Percentiles rank a stretch among this genome's conserved stretches.
Conservation (phyloP, 306 rosid species). For the Rosa multiflora region DNA sequence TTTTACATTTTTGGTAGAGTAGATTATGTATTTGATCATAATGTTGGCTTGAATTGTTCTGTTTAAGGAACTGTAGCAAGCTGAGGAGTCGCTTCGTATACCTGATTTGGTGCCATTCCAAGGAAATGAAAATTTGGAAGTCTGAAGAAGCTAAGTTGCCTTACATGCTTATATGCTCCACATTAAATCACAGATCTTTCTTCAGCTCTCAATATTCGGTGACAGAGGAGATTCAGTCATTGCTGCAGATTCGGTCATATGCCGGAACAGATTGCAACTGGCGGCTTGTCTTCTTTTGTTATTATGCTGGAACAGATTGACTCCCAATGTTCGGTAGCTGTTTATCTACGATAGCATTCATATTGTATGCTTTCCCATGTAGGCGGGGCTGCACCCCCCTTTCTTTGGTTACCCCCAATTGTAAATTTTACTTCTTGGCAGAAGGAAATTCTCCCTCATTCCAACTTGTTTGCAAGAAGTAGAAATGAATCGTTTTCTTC, state of each 20-base stretch:
- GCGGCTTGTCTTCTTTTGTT: neutral
- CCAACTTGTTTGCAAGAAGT: neutral
- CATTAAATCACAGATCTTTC: neutral
- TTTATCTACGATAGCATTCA: neutral
- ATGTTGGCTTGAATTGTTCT: neutral
- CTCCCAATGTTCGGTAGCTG: neutral
- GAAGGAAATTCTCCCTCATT: neutral
- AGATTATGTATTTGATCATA: neutral
- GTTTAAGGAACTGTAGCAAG: conserved; percentile 12
- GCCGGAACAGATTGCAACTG: neutral
- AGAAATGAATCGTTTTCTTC: neutral
- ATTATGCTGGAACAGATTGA: too few relatives aligned
- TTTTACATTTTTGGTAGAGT: neutral
- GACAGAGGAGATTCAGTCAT: neutral
- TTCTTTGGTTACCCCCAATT: neutral
- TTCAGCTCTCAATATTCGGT: neutral
- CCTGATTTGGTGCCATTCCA: neutral
- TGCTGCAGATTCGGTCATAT: neutral
- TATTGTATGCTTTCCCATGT: neutral
- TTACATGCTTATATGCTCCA: neutral
- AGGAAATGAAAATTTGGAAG: neutral
- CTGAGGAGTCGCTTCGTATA: neutral
- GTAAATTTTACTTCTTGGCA: neutral
- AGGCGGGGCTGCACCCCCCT: neutral
- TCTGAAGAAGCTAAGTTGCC: neutral